Conservation (phyloP, 2,329 filamentous ascomycete species). For the Talaromyces albobiverticillius region DNA sequence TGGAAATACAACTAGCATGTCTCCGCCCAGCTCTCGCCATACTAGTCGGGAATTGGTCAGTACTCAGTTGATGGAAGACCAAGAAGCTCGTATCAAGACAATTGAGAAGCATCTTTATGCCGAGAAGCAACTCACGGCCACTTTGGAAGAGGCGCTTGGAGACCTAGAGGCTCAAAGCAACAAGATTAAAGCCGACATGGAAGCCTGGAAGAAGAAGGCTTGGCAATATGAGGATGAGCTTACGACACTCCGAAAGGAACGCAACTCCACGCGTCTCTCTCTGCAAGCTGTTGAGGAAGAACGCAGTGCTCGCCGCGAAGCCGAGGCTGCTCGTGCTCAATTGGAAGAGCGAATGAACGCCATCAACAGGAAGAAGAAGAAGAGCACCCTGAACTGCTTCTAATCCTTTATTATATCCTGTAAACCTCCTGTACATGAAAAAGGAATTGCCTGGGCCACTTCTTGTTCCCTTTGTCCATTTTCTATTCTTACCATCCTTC, state of each 20-base stretch:
- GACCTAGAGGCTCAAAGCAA: constrained; percentile 90
- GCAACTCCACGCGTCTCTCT: constrained; percentile 58
- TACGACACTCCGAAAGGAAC: constrained; percentile 55
- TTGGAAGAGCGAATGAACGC: constrained; percentile 94
- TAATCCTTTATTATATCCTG: constrained; percentile 47
- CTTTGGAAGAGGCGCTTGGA: constrained; percentile 89
- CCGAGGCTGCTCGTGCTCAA: constrained; percentile 82
- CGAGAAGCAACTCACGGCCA: constrained; percentile 93
- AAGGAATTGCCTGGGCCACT: constrained; percentile 8
- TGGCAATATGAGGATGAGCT: constrained; percentile 67
- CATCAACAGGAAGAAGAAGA: constrained; percentile 87
- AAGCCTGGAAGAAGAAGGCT: constrained; percentile 86
- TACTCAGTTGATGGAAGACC: constrained; percentile 85
- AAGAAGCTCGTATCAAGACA: constrained; percentile 88
- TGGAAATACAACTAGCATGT: constrained; percentile 53
- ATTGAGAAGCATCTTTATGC: constrained; percentile 96
- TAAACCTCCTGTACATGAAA: constrained; percentile 7
- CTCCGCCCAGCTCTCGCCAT: constrained; percentile 64
- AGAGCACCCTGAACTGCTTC: constrained; percentile 97
- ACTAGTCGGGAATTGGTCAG: constrained; percentile 77
- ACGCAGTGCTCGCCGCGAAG: constrained; percentile 83
- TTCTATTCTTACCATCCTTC: constrained; percentile 1
- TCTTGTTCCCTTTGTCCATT: neutral
- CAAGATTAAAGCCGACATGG: constrained; percentile 86
- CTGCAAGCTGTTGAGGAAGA: constrained; percentile 95